Evolutionary conservation across 176 grass and related monocot genomes (phyloP).

Genomic region (Metroxylon sagu): DNA sequence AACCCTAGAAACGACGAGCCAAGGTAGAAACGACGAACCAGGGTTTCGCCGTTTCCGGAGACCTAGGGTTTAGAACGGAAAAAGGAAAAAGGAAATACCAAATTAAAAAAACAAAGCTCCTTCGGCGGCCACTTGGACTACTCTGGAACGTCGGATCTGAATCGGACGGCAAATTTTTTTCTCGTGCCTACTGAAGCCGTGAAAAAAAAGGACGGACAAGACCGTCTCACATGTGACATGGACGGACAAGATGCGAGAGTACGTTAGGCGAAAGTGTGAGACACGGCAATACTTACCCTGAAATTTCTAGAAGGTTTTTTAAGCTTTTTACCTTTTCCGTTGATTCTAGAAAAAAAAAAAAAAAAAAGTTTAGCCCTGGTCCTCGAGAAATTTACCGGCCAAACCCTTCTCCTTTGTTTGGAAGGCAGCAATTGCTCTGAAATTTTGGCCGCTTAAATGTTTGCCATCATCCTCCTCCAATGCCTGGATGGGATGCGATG

Average conservation of each 20-base stretch:
- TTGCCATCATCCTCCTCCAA: too few relatives aligned
- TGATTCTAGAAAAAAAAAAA: too few relatives aligned
- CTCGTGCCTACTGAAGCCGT: background rate
- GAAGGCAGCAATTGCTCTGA: too few relatives aligned
- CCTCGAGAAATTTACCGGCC: too few relatives aligned
- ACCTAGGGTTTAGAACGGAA: constrained; percentile 39
- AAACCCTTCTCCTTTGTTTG: too few relatives aligned
- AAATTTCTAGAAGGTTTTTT: background rate
- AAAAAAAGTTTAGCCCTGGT: too few relatives aligned
- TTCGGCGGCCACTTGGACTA: background rate
- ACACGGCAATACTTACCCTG: background rate
- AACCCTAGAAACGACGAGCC: constrained; percentile 12
- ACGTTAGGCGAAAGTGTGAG: constrained; percentile 10
- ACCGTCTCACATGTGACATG: too few relatives aligned
- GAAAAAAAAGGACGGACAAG: background rate
- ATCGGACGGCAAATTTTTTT: constrained; percentile 6
- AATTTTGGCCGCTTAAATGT: too few relatives aligned
- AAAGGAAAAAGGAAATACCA: constrained; percentile 13
- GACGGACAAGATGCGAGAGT: too few relatives aligned
- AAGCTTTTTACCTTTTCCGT: background rate
- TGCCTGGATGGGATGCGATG: too few relatives aligned
- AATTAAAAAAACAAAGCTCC: constrained; percentile 9
- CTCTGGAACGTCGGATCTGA: constrained; percentile 15
- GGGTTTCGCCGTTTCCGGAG: constrained; percentile 29
- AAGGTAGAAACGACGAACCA: constrained; percentile 22